Evolutionary conservation across 805 yeast genomes (phyloP).

Genomic region (Nakazawaea ishiwadae): DNA sequence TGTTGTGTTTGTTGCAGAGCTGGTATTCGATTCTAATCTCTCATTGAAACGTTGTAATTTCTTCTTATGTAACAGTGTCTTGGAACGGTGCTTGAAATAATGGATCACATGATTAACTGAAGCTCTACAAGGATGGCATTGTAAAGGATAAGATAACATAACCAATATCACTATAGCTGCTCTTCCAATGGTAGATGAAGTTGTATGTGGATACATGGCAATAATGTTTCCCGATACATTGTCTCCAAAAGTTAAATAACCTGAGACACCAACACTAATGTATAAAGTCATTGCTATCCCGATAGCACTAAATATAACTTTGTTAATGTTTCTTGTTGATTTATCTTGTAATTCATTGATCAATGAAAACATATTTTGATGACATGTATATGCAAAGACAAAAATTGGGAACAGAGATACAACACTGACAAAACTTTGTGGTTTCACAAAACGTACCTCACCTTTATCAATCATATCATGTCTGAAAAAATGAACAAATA

Average conservation of each 20-base stretch:
- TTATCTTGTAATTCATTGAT: slow-evolving; percentile 71
- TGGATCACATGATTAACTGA: slow-evolving; percentile 70
- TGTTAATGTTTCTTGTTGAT: slow-evolving; percentile 39
- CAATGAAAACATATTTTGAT: slow-evolving; percentile 89
- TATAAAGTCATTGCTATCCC: slow-evolving; percentile 59
- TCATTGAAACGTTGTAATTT: slow-evolving; percentile 15
- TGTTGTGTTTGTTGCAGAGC: slow-evolving; percentile 7
- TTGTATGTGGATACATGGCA: slow-evolving; percentile 62
- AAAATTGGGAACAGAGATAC: slow-evolving; percentile 83
- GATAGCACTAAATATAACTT: slow-evolving; percentile 50
- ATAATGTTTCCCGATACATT: slow-evolving; percentile 76
- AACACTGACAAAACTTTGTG: slow-evolving; percentile 40
- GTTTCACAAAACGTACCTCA: slow-evolving; percentile 40
- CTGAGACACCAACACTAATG: slow-evolving; percentile 69
- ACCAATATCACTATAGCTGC: slow-evolving; percentile 78
- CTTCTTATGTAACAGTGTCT: slow-evolving; percentile 12
- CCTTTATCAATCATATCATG: slow-evolving; percentile 57
- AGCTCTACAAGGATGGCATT: slow-evolving; percentile 86
- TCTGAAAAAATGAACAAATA: slow-evolving; percentile 61
- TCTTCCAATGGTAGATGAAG: slow-evolving; percentile 73
- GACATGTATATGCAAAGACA: slow-evolving; percentile 93
- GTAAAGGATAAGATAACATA: slow-evolving; percentile 80
- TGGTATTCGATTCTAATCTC: slow-evolving; percentile 9
- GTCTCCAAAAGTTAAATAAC: slow-evolving; percentile 85
- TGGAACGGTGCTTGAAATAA: slow-evolving; percentile 32